These are phyloP conservation scores for Zalaria obscura DNA, from an alignment of 2,329 filamentous ascomycete genomes.

Conservation along the genomic window DNA sequence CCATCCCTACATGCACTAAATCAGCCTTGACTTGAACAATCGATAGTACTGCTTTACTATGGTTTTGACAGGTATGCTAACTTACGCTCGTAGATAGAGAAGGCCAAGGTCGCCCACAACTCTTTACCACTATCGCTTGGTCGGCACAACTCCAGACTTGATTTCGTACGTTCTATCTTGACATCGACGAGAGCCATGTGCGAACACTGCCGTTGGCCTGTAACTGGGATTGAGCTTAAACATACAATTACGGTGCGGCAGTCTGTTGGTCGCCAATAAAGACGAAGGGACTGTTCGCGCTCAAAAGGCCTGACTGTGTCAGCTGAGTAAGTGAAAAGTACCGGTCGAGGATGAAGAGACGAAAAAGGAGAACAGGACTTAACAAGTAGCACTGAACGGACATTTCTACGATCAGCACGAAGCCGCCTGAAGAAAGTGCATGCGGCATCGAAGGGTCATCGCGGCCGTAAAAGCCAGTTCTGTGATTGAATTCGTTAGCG, in stretches of 20 bases:
- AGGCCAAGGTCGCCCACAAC: background rate
- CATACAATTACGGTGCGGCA: background rate
- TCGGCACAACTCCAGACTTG: background rate
- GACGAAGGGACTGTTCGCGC: background rate
- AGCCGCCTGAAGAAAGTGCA: background rate
- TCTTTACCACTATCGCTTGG: background rate
- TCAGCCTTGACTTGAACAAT: too few relatives aligned
- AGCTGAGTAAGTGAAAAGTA: too few relatives aligned
- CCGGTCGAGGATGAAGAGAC: too few relatives aligned
- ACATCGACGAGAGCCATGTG: background rate
- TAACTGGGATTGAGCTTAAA: background rate
- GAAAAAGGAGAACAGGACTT: too few relatives aligned
- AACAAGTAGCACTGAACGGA: too few relatives aligned
- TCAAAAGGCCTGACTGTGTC: too few relatives aligned
- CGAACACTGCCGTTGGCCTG: background rate
- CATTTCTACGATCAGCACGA: background rate
- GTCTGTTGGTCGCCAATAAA: background rate
- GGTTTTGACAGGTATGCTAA: background rate
- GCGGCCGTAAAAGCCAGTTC: background rate
- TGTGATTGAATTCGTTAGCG: background rate
- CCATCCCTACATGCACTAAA: background rate
- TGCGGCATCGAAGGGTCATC: background rate
- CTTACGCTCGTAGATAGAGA: background rate
- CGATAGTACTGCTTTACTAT: background rate
- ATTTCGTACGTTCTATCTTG: background rate